phyloP scores from a whole-genome alignment of 2,329 filamentous ascomycete species.

The Alternaria conjuncta region DNA sequence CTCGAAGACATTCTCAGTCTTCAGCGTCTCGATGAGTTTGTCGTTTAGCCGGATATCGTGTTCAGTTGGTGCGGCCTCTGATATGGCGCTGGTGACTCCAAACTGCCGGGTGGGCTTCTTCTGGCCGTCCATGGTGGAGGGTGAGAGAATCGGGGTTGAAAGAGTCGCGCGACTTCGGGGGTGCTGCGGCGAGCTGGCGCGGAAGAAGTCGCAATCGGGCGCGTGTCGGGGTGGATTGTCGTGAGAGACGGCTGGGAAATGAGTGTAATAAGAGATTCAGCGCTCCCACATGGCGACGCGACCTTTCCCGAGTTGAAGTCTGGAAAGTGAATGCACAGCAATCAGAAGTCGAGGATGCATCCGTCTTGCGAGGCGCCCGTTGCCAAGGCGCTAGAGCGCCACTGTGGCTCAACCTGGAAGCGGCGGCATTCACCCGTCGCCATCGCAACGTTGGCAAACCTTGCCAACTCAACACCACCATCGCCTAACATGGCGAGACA shows the following conservation, averaged over 20 bases:
- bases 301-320: constrained; percentile 17
- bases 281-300: constrained; percentile 43
- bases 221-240: constrained; percentile 18
- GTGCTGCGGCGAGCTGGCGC: constrained; percentile 29
- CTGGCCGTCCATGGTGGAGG: constrained; percentile 40
- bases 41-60: constrained; percentile 79
- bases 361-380: constrained; percentile 18
- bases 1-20: constrained; percentile 91
- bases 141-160: constrained; percentile 5
- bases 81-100: constrained; percentile 87
- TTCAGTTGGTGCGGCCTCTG: constrained; percentile 74
- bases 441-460: not conserved
- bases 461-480: not conserved
- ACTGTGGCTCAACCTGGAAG: not conserved
- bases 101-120: constrained; percentile 48
- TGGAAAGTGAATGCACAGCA: constrained; percentile 24
- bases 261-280: constrained; percentile 14
- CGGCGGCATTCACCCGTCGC: not conserved
- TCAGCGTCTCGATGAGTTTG: constrained; percentile 81
- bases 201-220: constrained; percentile 22
- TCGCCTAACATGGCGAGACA: constrained; percentile 13
- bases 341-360: constrained; percentile 15
- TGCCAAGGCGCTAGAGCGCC: constrained; percentile 24
- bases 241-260: constrained; percentile 13
- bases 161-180: constrained; percentile 22